Conservation (phyloP, 768 basidiomycete genomes). For the Rhodotorula babjevae region DNA sequence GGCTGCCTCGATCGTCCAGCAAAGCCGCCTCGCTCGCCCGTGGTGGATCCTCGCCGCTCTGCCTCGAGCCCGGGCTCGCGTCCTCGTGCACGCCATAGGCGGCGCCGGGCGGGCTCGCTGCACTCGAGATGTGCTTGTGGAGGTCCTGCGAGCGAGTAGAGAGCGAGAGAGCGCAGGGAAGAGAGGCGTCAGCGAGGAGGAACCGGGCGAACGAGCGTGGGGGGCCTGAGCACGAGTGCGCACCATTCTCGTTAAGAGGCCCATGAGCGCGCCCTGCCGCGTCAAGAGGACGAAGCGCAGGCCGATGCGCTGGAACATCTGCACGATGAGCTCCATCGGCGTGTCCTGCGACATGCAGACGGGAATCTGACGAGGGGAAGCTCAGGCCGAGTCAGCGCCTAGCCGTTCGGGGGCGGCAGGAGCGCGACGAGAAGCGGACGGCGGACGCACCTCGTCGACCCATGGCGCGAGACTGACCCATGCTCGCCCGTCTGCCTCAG, state of each 20-base stretch:
- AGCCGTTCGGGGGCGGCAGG: too few species aligned
- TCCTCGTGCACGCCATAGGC: too few species aligned
- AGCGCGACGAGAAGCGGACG: background rate
- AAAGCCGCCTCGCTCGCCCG: slow-evolving; percentile 12
- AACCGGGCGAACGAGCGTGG: background rate
- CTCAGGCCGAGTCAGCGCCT: too few species aligned
- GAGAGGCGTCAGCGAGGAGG: too few species aligned
- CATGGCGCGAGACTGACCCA: slow-evolving; percentile 37
- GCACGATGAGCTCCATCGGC: slow-evolving; percentile 41
- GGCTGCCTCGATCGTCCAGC: slow-evolving; percentile 21
- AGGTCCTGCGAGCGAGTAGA: slow-evolving; percentile 13
- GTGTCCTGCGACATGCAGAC: slow-evolving; percentile 32
- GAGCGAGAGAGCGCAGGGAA: too few species aligned
- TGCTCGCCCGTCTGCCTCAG: background rate
- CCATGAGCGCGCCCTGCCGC: slow-evolving; percentile 20
- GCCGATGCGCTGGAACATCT: slow-evolving; percentile 41
- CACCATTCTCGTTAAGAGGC: slow-evolving; percentile 40
- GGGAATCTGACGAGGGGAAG: slow-evolving; percentile 14
- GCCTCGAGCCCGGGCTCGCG: background rate
- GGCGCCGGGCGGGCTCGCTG: background rate
- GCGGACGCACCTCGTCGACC: slow-evolving; percentile 33
- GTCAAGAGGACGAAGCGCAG: slow-evolving; percentile 37
- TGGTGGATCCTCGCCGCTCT: background rate
- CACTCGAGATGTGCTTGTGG: slow-evolving; percentile 26
- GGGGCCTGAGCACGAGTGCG: background rate